A percentile compares a stretch with the other conserved stretches of the same genome.
Conservation (phyloP, 2,329 filamentous ascomycete species). For the Hirsutella rhossiliensis region DNA sequence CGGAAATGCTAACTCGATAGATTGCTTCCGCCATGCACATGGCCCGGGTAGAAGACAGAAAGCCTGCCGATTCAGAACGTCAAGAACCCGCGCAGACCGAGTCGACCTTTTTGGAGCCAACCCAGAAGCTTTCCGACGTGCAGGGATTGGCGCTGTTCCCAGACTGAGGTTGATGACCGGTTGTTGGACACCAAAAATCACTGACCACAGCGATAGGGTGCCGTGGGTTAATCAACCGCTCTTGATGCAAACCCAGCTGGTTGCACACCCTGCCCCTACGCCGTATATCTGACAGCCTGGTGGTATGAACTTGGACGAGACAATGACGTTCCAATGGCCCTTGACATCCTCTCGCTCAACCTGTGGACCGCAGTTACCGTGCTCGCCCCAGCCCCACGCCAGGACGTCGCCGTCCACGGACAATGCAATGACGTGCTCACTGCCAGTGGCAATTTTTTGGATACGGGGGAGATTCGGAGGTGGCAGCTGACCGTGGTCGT, state of each 20-base stretch:
- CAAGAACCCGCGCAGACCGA: conserved; percentile 10
- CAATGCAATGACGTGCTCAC: conserved; percentile 76
- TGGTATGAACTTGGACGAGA: conserved; percentile 41
- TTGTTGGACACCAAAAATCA: background rate
- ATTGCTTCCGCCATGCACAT: conserved; percentile 31
- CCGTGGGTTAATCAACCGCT: background rate
- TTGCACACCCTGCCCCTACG: conserved; percentile 81
- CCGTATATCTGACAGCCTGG: conserved; percentile 38
- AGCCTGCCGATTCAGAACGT: conserved; percentile 8
- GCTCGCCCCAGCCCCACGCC: conserved; percentile 94
- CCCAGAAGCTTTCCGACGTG: conserved; percentile 61
- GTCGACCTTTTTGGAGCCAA: conserved; percentile 46
- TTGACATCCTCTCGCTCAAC: conserved; percentile 55
- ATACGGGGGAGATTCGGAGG: conserved; percentile 48
- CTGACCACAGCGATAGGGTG: background rate
- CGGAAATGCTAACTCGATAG: conserved; percentile 22
- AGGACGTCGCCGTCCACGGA: conserved; percentile 54
- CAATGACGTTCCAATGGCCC: conserved; percentile 56
- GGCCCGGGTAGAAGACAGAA: conserved; percentile 21
- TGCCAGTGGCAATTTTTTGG: conserved; percentile 62
- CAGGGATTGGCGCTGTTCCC: conserved; percentile 31
- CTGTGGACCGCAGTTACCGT: conserved; percentile 81
- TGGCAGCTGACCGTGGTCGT: conserved; percentile 74
- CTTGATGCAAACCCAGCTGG: conserved; percentile 60
- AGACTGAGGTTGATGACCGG: conserved; percentile 11